phyloP scores from a whole-genome alignment of 345 rosid species.

The Arabidopsis suecica region DNA sequence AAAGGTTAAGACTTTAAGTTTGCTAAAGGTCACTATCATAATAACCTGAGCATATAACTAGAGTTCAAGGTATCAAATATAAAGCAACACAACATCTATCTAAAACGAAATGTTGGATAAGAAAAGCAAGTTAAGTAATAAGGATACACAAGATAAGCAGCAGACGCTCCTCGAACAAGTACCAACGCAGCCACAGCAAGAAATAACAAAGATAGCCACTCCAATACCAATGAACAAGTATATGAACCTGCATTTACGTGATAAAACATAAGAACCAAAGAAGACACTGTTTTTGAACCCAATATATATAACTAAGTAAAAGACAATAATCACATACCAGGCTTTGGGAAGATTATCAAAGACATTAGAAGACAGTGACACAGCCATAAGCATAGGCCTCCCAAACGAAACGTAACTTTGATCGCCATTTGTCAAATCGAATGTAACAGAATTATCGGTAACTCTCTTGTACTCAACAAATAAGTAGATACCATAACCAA shows the following conservation, averaged over 20 bases:
- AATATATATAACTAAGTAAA: background rate
- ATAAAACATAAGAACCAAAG: background rate
- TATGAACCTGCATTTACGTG: conserved; percentile 75
- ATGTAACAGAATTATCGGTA: conserved; percentile 39
- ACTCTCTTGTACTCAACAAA: conserved; percentile 71
- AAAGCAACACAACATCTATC: background rate
- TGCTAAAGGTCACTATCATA: background rate
- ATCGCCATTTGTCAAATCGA: conserved; percentile 44
- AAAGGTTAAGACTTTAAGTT: conserved; percentile 14
- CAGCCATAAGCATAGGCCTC: conserved; percentile 83
- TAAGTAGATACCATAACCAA: conserved; percentile 96
- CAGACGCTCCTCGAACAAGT: conserved; percentile 80
- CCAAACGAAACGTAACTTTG: conserved; percentile 60
- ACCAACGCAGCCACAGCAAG: conserved; percentile 94
- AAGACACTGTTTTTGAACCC: background rate
- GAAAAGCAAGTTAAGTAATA: conserved; percentile 10
- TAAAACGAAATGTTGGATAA: background rate
- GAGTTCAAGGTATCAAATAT: background rate
- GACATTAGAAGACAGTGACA: conserved; percentile 58
- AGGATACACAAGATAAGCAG: conserved; percentile 98
- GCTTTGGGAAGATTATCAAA: conserved; percentile 77
- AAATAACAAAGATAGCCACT: conserved; percentile 74
- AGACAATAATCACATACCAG: conserved; percentile 67
- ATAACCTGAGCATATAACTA: conserved; percentile 8
- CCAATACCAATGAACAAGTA: conserved; percentile 89